Base-by-base conservation (phyloP, 2,329 filamentous ascomycete species). In the Mollisia scopiformis region DNA sequence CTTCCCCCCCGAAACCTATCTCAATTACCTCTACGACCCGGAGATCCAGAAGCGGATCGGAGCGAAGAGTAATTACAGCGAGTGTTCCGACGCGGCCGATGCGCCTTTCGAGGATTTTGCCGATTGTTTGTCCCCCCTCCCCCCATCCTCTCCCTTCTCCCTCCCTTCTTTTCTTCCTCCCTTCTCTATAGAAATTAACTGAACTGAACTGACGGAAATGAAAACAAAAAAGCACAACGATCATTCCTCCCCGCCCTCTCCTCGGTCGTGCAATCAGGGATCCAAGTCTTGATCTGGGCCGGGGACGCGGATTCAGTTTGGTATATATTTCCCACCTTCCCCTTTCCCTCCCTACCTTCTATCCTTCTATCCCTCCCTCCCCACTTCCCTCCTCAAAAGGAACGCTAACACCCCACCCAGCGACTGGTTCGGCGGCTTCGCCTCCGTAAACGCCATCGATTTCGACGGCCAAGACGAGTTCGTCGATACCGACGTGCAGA, bases 261-360 rank as follows among this genome's bases (percentile, higher is more conserved):
- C 1, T 69, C 73, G 1, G 77, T 85, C 2, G 77, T 84, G 19
- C 73, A 79, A 63, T 77, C 77, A 7, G 80, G 80, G 1, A 77
- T 85, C 30, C 76, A 75, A 23, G 78, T 81, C 1, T 66, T 85
- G 2, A 72, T 85, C 46, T 86, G 82, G 82, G 82, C 83, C 0
- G 83, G 83, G 33, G 84, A 85, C 58, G 78, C 83, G 3, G 84
- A 87, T 65, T 85, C 78, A 51, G 49, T 51, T 16, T 51, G n/a
- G n/a, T n/a, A n/a, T n/a, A n/a, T n/a, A n/a, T n/a, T n/a, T n/a
- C n/a, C n/a, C n/a, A n/a, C n/a, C n/a, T n/a, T n/a, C n/a, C n/a
- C n/a, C n/a, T 37, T 37, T 10, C 10, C 10, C 33, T 46, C 8
- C 10, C 19, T 47, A n/a, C n/a, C n/a, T n/a, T n/a, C n/a, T n/a